Base-by-base conservation (phyloP, 257 asterid species). In the Handroanthus guayacan region DNA sequence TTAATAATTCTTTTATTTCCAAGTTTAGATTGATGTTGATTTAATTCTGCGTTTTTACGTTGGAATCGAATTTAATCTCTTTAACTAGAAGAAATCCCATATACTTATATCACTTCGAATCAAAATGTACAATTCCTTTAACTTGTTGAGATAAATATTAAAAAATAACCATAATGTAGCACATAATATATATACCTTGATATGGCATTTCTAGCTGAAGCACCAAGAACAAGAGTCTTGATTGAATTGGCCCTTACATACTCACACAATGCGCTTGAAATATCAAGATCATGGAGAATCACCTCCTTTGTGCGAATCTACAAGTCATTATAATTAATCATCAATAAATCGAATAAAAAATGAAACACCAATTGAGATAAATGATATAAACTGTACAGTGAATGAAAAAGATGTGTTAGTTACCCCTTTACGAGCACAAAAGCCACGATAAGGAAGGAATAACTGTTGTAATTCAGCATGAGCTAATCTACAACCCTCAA, bases 361-460 rank as follows among this genome's bases (percentile, higher is more conserved):
- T 25, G 31, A 25, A 25, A 25, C 1, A 25, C 31, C 31, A 0
- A 25, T 25, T 25, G 31, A 64, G 12, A 63, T 34, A 63, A 38
- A 41, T 64, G 70, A 4, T 43, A 43, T 43, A 43, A 4, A 43
- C 47, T 5, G 47, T 43, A 9, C 47, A 43, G 2, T 25, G 31
- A 25, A 63, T 5, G 25, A 56, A 74, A 17, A 60, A 18, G 56
- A 18, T 64, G 31, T 74, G 9, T 20, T 38, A 16, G 5, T 75
- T 88, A 89, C 97, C 93, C 97, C 96, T 81, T 87, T 89, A 17
- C 96, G 90, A 80, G 89, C 96, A 80, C 96, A 93, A 70, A 88
- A 78, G 45, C 92, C 94, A 44, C 96, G 92, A 45, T 78, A 89
- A 6, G 97, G 97, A 68, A 93, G 91, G 86, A 91, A 93, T 36